Evolutionary conservation across 2,329 filamentous ascomycete genomes (phyloP).

Genomic region (Scopulariopsis brevicaulis): DNA sequence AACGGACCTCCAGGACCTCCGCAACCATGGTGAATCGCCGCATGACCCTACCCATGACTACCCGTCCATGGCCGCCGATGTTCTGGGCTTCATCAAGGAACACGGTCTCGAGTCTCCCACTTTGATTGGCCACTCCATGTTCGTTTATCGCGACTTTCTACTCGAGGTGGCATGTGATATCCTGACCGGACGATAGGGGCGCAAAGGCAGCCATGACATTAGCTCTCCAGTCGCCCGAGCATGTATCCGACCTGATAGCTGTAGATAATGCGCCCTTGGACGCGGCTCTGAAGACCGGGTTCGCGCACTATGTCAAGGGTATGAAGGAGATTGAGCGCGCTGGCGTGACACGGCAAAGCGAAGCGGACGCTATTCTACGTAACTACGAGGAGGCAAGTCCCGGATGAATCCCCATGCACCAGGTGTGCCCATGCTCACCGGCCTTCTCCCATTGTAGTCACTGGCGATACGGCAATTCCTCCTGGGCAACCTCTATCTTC

Average conservation of each 20-base stretch:
- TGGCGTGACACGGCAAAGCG: slow-evolving; percentile 54
- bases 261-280: slow-evolving; percentile 92
- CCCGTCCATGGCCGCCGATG: slow-evolving; percentile 67
- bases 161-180: background rate
- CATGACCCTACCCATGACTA: slow-evolving; percentile 73
- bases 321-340: slow-evolving; percentile 74
- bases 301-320: slow-evolving; percentile 68
- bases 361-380: slow-evolving; percentile 70
- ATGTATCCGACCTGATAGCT: slow-evolving; percentile 61
- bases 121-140: slow-evolving; percentile 92
- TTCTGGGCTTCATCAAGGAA: slow-evolving; percentile 64
- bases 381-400: slow-evolving; percentile 55
- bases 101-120: slow-evolving; percentile 61
- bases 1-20: slow-evolving; percentile 52
- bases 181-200: slow-evolving; percentile 40
- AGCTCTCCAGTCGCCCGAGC: slow-evolving; percentile 57
- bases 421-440: background rate
- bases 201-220: slow-evolving; percentile 89
- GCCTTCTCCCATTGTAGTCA: slow-evolving; percentile 26
- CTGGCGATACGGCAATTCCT: slow-evolving; percentile 81
- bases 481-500: slow-evolving; percentile 68
- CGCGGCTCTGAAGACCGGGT: slow-evolving; percentile 60
- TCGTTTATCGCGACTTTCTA: slow-evolving; percentile 14
- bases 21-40: slow-evolving; percentile 88
- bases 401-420: background rate